phyloP scores from a whole-genome alignment of 495 filamentous ascomycete genomes.

The Aspergillus incahuasiensis region DNA sequence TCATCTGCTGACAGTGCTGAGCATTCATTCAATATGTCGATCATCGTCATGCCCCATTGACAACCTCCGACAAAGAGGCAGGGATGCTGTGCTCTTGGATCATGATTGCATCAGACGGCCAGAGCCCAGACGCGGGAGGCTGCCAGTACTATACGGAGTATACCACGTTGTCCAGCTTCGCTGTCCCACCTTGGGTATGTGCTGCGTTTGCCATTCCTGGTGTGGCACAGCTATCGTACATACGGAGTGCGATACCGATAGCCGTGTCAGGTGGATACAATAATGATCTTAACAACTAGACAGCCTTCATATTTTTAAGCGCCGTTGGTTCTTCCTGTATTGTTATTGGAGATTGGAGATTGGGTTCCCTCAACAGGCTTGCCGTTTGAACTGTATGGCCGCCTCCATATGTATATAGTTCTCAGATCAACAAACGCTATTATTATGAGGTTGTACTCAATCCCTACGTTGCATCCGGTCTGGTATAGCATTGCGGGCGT shows the following conservation, averaged over 20 bases:
- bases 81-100: background rate
- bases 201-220: conserved; percentile 5
- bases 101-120: background rate
- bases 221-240: conserved; percentile 21
- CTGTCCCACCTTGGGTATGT: background rate
- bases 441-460: background rate
- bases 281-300: background rate
- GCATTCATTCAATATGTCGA: background rate
- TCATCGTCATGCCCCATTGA: background rate
- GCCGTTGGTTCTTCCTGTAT: background rate
- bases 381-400: background rate
- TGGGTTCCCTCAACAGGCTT: background rate
- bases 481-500: background rate
- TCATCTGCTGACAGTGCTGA: background rate
- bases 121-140: background rate
- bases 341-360: background rate
- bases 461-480: background rate
- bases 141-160: no score
- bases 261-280: background rate
- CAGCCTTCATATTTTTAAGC: background rate
- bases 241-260: background rate
- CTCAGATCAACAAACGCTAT: background rate
- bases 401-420: background rate
- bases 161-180: background rate
- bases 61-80: background rate